Evolutionary conservation across 108 stramenopile genomes (phyloP).

Genomic region (Bacterosira constricta): DNA sequence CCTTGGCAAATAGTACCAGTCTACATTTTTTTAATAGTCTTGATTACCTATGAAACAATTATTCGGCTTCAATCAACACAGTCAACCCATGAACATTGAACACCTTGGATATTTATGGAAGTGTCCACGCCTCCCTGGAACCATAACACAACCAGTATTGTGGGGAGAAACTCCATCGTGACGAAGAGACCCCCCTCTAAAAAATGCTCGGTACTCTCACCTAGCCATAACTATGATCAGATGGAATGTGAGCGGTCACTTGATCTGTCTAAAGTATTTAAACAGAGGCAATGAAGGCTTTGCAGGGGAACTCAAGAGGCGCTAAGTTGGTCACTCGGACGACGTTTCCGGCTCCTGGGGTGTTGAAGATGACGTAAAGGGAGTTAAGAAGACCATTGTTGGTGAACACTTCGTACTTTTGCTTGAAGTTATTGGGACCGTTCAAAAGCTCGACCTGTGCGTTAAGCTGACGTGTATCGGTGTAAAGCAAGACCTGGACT

Average conservation of each 20-base stretch:
- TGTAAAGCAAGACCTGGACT: conserved; percentile 54
- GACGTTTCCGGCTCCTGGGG: conserved; percentile 54
- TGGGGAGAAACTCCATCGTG: too few species aligned
- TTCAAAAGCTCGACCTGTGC: conserved; percentile 57
- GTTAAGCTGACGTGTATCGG: conserved; percentile 57
- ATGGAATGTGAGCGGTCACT: background rate
- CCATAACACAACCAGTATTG: too few species aligned
- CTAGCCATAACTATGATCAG: background rate
- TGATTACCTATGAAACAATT: too few species aligned
- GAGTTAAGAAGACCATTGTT: conserved; percentile 59
- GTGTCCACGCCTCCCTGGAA: too few species aligned
- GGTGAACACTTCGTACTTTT: conserved; percentile 58
- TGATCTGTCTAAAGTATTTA: conserved; percentile 1
- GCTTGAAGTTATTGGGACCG: conserved; percentile 63
- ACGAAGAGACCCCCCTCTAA: background rate
- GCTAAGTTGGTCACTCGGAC: conserved; percentile 59
- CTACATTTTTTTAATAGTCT: too few species aligned
- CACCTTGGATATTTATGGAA: too few species aligned
- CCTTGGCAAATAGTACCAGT: too few species aligned
- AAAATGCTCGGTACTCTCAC: too few species aligned
- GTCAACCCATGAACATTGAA: background rate
- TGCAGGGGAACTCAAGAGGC: conserved; percentile 61
- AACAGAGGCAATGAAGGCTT: conserved; percentile 51
- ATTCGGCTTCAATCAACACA: background rate
- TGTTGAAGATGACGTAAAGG: conserved; percentile 56